Conservation (phyloP, 192 early-diverging fungal genomes). For the Coemansia sp. region DNA sequence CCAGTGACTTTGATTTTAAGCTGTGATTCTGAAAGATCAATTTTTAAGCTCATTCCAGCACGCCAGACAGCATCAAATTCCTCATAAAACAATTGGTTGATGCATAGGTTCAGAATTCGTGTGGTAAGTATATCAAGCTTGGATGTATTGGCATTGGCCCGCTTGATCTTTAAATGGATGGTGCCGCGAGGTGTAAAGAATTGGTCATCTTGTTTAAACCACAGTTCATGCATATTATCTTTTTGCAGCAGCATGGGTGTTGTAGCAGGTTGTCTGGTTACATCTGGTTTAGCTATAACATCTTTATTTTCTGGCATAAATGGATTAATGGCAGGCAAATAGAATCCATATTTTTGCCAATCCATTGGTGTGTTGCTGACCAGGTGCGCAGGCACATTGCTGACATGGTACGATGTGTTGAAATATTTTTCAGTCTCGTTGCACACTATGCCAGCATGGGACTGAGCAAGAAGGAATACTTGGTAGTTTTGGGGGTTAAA, state of each 20-base stretch:
- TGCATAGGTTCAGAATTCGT: neutral
- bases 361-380: neutral
- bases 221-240: conserved; percentile 57
- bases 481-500: conserved; percentile 4
- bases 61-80: neutral
- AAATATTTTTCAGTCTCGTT: conserved; percentile 1
- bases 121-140: neutral
- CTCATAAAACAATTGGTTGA: neutral
- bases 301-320: neutral
- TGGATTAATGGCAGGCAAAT: neutral
- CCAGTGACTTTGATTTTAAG: neutral
- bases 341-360: neutral
- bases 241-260: conserved; percentile 10
- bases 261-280: neutral
- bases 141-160: neutral
- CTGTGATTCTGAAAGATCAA: neutral
- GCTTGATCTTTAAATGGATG: neutral
- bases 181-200: conserved; percentile 85
- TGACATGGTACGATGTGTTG: neutral
- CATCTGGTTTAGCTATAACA: neutral
- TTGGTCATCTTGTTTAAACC: conserved; percentile 89
- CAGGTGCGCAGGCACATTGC: neutral
- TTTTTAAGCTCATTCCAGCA: neutral
- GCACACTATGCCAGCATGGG: neutral
- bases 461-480: neutral